Conservation (phyloP, 2,329 filamentous ascomycete genomes). For the Ceratocystis eucalypticola region DNA sequence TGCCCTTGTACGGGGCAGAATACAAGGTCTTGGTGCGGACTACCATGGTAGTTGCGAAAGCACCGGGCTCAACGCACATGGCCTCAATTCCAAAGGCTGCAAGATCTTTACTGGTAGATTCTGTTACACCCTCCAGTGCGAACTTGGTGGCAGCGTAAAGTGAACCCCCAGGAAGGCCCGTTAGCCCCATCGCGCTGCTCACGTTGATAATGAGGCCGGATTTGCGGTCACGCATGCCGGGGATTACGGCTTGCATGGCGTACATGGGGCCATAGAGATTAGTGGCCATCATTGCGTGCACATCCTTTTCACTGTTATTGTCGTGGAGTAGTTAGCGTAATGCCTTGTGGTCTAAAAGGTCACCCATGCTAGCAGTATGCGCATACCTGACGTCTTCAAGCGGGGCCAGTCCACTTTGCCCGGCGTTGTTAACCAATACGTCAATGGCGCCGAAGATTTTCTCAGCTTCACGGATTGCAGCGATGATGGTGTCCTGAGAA, state of each 20-base stretch:
- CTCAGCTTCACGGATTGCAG: conserved; percentile 28
- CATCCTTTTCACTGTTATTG: conserved; percentile 28
- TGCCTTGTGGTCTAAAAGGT: background rate
- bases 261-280: conserved; percentile 38
- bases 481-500: conserved; percentile 26
- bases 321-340: background rate
- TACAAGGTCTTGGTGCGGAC: conserved; percentile 20
- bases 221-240: conserved; percentile 31
- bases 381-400: conserved; percentile 28
- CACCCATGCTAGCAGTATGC: background rate
- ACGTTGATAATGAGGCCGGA: conserved; percentile 35
- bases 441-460: conserved; percentile 31
- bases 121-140: conserved; percentile 33
- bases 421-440: conserved; percentile 36
- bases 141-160: conserved; percentile 35
- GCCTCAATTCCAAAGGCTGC: conserved; percentile 33
- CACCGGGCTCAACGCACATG: conserved; percentile 36
- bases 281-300: conserved; percentile 31
- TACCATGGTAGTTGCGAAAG: conserved; percentile 40
- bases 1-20: conserved; percentile 24
- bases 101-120: conserved; percentile 33
- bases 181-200: conserved; percentile 35
- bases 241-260: conserved; percentile 35
- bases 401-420: conserved; percentile 32
- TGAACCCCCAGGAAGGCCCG: conserved; percentile 27